Evolutionary conservation across 257 asterid species (phyloP).

Genomic region (Nicotiana undulata): DNA sequence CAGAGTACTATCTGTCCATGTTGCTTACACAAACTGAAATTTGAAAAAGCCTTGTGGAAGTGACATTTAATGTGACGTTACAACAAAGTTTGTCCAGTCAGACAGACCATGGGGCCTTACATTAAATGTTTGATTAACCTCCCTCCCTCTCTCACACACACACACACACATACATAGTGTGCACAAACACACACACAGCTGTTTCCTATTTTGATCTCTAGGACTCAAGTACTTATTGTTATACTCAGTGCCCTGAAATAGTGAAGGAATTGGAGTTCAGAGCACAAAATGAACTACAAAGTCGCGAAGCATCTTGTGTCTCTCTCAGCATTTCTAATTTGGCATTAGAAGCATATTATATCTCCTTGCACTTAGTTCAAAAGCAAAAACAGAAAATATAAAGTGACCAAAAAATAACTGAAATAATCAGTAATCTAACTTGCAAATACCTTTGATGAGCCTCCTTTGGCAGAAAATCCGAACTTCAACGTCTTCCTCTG

Average conservation of each 20-base stretch:
- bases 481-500: conserved; percentile 82
- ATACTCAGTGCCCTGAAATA: background rate
- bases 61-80: background rate
- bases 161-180: too few relatives aligned
- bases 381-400: background rate
- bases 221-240: background rate
- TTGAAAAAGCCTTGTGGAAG: background rate
- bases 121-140: too few relatives aligned
- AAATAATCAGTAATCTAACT: background rate
- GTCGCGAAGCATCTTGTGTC: background rate
- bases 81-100: background rate
- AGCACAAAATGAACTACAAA: background rate
- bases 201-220: background rate
- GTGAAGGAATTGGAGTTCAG: background rate
- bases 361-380: background rate
- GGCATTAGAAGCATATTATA: background rate
- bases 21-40: background rate
- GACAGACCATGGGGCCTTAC: background rate
- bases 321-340: background rate
- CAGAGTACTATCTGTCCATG: background rate
- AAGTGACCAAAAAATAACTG: background rate
- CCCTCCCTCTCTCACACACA: too few relatives aligned
- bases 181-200: background rate
- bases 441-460: conserved; percentile 48
- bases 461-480: conserved; percentile 78